A percentile compares a stretch with the other conserved stretches of the same genome.
These are phyloP conservation scores for Cystoisospora suis DNA, from an alignment of 169 alveolate species.

Conservation along the genomic window DNA sequence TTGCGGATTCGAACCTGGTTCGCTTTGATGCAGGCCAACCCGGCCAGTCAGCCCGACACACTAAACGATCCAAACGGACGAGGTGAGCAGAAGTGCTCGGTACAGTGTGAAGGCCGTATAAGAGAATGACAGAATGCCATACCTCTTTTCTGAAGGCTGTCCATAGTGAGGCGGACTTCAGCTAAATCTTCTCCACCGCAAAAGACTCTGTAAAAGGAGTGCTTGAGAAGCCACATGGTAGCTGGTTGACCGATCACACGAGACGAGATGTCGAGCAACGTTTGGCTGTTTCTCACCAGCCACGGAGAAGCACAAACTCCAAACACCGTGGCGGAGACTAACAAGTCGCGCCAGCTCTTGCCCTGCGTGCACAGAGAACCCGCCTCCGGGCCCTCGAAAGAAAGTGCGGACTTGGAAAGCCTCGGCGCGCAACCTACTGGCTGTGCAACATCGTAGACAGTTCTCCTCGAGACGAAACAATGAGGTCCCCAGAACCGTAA, in stretches of 20 bases:
- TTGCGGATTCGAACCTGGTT: too few species aligned
- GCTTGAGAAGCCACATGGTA: neutral
- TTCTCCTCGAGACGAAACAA: too few species aligned
- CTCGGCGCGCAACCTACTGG: too few species aligned
- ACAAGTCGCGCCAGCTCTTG: neutral
- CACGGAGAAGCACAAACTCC: neutral
- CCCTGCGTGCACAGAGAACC: neutral
- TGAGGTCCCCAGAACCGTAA: too few species aligned
- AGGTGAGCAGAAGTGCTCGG: too few species aligned
- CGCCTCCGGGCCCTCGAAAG: neutral
- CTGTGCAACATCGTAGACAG: too few species aligned
- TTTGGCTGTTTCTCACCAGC: conserved; percentile 32
- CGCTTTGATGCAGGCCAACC: too few species aligned
- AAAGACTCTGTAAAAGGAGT: conserved; percentile 41
- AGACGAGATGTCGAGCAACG: neutral
- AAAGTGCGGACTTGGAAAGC: neutral
- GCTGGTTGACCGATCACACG: neutral
- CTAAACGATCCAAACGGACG: too few species aligned
- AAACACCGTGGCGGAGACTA: conserved; percentile 14
- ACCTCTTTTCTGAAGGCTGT: conserved; percentile 17
- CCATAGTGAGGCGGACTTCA: neutral
- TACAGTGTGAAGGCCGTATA: too few species aligned
- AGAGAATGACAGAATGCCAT: too few species aligned
- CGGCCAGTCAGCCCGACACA: too few species aligned
- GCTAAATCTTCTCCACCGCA: conserved; percentile 58